These are phyloP conservation scores for Elaeis guineensis DNA, from an alignment of 176 grass and related monocot genomes.

Conservation along the genomic window DNA sequence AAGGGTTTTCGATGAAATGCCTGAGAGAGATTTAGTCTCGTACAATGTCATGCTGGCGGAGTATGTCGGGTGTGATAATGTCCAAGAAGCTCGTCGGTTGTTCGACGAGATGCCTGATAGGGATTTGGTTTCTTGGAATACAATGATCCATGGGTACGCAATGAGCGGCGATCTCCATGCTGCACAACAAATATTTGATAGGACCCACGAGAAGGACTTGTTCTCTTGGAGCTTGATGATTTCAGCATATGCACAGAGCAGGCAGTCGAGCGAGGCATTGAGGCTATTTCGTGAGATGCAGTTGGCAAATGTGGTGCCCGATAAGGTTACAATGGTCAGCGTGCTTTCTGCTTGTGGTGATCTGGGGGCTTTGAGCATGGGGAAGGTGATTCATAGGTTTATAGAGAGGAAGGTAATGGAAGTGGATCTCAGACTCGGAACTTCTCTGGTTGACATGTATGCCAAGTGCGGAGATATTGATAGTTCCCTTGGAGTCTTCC, in stretches of 20 bases:
- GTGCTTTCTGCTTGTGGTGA: slow-evolving; percentile 41
- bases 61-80: slow-evolving; percentile 26
- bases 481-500: slow-evolving; percentile 26
- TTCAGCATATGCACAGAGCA: slow-evolving; percentile 31
- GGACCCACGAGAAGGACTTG: slow-evolving; percentile 22
- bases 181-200: slow-evolving; percentile 52
- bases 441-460: slow-evolving; percentile 32
- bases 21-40: slow-evolving; percentile 38
- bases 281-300: slow-evolving; percentile 47
- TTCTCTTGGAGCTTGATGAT: slow-evolving; percentile 77
- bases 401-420: slow-evolving; percentile 25
- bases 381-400: slow-evolving; percentile 31
- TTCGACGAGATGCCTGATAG: slow-evolving; percentile 47
- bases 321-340: slow-evolving; percentile 55
- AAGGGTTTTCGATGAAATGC: slow-evolving; percentile 49
- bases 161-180: slow-evolving; percentile 21
- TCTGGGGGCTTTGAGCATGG: slow-evolving; percentile 30
- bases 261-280: slow-evolving; percentile 36
- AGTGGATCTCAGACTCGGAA: slow-evolving; percentile 55
- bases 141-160: slow-evolving; percentile 61
- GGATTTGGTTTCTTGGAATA: slow-evolving; percentile 67
- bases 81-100: slow-evolving; percentile 30
- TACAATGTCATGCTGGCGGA: slow-evolving; percentile 53
- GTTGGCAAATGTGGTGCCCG: not conserved
- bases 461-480: slow-evolving; percentile 36